Evolutionary conservation across 2,329 filamentous ascomycete species (phyloP).

Genomic region (Ciborinia camelliae): DNA sequence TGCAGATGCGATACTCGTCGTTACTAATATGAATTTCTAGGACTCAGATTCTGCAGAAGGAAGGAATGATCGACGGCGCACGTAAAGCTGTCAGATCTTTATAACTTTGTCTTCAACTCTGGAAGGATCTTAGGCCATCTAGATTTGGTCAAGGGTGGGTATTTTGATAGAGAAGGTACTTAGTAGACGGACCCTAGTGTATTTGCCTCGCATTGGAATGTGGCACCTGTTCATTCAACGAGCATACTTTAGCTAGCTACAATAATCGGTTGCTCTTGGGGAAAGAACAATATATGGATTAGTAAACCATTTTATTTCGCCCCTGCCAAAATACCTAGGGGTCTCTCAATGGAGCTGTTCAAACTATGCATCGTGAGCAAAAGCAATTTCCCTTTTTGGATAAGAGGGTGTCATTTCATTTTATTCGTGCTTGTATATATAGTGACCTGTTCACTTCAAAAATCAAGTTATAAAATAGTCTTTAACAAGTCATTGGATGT

Average conservation of each 20-base stretch:
- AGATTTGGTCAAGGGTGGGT: background rate
- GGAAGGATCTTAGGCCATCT: background rate
- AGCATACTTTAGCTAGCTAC: too few species aligned
- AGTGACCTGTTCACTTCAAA: too few species aligned
- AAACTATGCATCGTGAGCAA: background rate
- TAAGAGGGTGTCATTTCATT: too few species aligned
- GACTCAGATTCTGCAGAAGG: background rate
- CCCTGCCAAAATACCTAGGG: background rate
- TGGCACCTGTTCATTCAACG: too few species aligned
- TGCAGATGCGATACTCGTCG: background rate
- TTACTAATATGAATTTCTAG: background rate
- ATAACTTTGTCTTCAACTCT: background rate
- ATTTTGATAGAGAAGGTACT: background rate
- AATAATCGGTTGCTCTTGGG: background rate
- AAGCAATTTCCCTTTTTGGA: background rate
- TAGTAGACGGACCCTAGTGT: too few species aligned
- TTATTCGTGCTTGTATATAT: too few species aligned
- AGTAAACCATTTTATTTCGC: background rate
- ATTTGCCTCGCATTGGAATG: background rate
- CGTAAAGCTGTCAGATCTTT: background rate
- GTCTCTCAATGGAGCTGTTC: too few species aligned
- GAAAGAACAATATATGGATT: background rate
- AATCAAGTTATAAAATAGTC: background rate
- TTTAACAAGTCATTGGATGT: background rate
- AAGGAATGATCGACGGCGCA: background rate